Evolutionary conservation across 2,329 filamentous ascomycete genomes (phyloP), one percentile per base, ranked within the genome.

Genomic region (Aspergillus caelatus): DNA sequence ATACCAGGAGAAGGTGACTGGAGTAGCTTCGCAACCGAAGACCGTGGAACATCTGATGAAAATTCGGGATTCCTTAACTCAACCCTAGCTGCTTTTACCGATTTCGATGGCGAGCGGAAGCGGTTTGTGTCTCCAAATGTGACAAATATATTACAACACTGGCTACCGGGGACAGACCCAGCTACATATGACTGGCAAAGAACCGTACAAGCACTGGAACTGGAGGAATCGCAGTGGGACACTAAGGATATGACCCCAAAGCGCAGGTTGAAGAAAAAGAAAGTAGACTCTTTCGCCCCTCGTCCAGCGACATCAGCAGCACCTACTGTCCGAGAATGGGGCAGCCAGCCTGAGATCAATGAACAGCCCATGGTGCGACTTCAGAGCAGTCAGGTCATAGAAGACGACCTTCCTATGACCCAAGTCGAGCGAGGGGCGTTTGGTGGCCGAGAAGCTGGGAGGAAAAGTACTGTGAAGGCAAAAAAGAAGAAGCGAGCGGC

Each of bases 401-500:
- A 77, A 21, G 74, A 75, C 19, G 71, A 72, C 34, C 57, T 75
- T 23, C 73, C 77, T 6, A 80, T 79, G 77, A 80, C 76, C n/a
- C 79, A 80, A 58, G 62, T 72, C 26, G 79, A 80, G 62, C 73
- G 76, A 39, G 79, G 79, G 12, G 55, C 67, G 23, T 80, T 79
- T 65, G 79, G 78, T 32, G 68, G 76, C 41, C 71, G 78, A 23
- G 72, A 79, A 59, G 66, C 69, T 21, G 71, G 58, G 26, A 73
- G 71, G 56, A 76, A 71, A 54, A 67, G 39, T n/a, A 63, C 58
- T 14, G 58, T 58, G 14, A 79, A 76, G 67, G 63, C 68, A 32
- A 77, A 71, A 64, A 80, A 77, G 67, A 80, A 79, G 68, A 75
- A 77, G 64, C 69, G 79, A 58, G 72, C 76, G 23, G 79, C 78